Base-by-base conservation (phyloP, 2,329 filamentous ascomycete species). In the Harringtonia aguacate region DNA sequence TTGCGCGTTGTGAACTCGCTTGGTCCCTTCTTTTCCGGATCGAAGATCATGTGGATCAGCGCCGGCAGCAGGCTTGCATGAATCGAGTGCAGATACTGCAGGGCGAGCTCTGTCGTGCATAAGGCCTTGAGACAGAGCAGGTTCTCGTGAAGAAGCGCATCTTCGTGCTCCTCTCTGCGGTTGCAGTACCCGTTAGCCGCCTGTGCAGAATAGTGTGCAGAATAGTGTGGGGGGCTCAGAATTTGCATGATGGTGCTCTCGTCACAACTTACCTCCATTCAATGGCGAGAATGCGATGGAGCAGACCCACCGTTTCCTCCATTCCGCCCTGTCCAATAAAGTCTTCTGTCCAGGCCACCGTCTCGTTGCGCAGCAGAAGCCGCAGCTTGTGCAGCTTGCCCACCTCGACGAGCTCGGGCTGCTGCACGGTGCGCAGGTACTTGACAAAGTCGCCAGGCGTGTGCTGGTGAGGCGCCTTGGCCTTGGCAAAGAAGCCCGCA, bases 211-310 rank as follows among this genome's bases (percentile, higher is more conserved):
- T n/a, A n/a, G n/a, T n/a, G n/a, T n/a, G n/a, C n/a, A n/a, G n/a
- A n/a, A n/a, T n/a, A n/a, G n/a, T n/a, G n/a, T n/a, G n/a, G n/a
- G n/a, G n/a, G n/a, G n/a, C n/a, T n/a, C n/a, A n/a, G n/a, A n/a
- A n/a, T n/a, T n/a, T n/a, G n/a, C n/a, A n/a, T n/a, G n/a, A n/a
- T n/a, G n/a, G n/a, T n/a, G n/a, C n/a, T n/a, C n/a, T n/a, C n/a
- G n/a, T n/a, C n/a, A n/a, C n/a, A n/a, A n/a, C 79, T 61, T 64
- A 88, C 84, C 89, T 86, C 90, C 92, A 98, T 61, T 97, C 92
- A 29, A 98, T 81, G 41, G 84, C 84, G 75, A 95, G 88, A 54
- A 90, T 94, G n/a, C 90, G 79, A 61, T 94, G 83, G 39, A 97
- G 70, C 44, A 97, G 67, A 33, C 77, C 79, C 30, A 95, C 84